These are phyloP conservation scores for Talaromyces islandicus DNA, from an alignment of 2,329 filamentous ascomycete genomes.

Conservation along the genomic window DNA sequence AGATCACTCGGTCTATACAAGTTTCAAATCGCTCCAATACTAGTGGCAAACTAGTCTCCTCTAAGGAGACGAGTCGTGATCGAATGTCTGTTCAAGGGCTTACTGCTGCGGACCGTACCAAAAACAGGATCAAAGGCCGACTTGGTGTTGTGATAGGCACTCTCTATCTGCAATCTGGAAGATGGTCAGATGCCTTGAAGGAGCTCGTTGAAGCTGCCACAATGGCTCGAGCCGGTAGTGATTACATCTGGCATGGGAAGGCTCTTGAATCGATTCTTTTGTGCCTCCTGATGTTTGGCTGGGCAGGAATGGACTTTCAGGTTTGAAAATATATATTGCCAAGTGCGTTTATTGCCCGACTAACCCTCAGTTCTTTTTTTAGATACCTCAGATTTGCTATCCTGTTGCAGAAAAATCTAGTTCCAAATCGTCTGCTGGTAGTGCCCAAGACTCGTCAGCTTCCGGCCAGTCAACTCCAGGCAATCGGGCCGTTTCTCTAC, in stretches of 20 bases:
- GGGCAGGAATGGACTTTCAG: conserved; percentile 73
- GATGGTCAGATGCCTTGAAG: conserved; percentile 81
- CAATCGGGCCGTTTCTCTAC: conserved; percentile 39
- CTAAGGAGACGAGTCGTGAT: conserved; percentile 54
- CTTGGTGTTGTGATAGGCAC: conserved; percentile 75
- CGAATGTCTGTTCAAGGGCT: conserved; percentile 62
- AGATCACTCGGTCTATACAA: conserved; percentile 43
- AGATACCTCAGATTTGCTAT: conserved; percentile 51
- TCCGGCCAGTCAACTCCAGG: conserved; percentile 41
- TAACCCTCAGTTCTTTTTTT: background rate
- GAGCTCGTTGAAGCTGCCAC: conserved; percentile 76
- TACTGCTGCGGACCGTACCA: conserved; percentile 68
- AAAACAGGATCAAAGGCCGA: conserved; percentile 74
- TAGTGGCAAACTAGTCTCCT: conserved; percentile 32
- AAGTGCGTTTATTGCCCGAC: background rate
- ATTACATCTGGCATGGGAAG: conserved; percentile 97
- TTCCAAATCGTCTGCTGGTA: conserved; percentile 29
- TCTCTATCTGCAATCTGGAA: conserved; percentile 79
- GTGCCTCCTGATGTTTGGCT: conserved; percentile 75
- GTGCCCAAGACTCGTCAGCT: conserved; percentile 24
- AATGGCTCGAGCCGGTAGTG: conserved; percentile 70
- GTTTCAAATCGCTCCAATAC: conserved; percentile 32
- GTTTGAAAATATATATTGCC: conserved; percentile 17
- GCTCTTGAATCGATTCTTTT: conserved; percentile 82
- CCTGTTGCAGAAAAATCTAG: conserved; percentile 44